Conservation (phyloP, 2,329 filamentous ascomycete genomes). For the Myriosclerotinia curreyana region DNA sequence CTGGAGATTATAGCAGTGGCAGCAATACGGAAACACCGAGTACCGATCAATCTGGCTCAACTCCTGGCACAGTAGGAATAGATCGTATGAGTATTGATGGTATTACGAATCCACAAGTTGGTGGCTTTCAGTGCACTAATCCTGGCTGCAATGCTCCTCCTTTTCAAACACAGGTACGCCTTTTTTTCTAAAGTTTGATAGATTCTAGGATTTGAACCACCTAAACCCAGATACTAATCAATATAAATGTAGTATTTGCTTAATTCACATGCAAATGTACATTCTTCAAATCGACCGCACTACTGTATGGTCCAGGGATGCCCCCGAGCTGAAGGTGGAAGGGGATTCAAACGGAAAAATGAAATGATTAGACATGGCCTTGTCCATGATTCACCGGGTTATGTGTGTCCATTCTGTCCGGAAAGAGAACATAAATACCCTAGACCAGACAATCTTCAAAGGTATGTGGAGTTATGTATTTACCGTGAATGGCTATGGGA, state of each 20-base stretch:
- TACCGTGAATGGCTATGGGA: neutral
- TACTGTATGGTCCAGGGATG: constrained; percentile 63
- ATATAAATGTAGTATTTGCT: constrained; percentile 55
- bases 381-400: constrained; percentile 91
- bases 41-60: constrained; percentile 46
- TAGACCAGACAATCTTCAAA: constrained; percentile 89
- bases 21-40: constrained; percentile 47
- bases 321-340: constrained; percentile 60
- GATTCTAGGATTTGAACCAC: neutral
- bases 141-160: constrained; percentile 66
- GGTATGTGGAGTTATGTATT: constrained; percentile 51
- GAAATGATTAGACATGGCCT: constrained; percentile 76
- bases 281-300: constrained; percentile 63
- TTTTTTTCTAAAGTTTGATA: neutral
- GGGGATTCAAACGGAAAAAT: constrained; percentile 70
- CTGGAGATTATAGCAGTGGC: constrained; percentile 33
- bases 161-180: constrained; percentile 67
- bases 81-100: constrained; percentile 59
- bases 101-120: constrained; percentile 53
- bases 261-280: constrained; percentile 75
- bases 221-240: constrained; percentile 15
- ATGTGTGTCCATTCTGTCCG: constrained; percentile 93
- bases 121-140: constrained; percentile 57
- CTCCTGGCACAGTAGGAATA: constrained; percentile 45
- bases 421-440: constrained; percentile 94